Conservation (phyloP, 805 yeast species). For the Zygosaccharomyces bisporus region DNA sequence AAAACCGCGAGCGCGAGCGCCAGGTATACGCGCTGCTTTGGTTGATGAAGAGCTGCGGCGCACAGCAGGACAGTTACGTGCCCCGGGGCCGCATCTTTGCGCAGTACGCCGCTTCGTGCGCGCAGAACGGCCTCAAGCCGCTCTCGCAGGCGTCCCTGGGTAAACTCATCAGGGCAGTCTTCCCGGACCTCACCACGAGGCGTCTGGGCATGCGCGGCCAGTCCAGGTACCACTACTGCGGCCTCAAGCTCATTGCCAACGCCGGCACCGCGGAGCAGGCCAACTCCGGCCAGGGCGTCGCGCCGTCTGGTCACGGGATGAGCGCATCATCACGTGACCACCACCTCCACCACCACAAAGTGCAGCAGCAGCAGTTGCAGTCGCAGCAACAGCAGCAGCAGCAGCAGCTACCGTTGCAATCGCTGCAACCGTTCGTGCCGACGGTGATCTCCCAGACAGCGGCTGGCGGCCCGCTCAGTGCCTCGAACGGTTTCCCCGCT, state of each 20-base stretch:
- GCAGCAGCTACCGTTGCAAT: background rate
- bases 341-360: no score
- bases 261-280: background rate
- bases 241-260: slow-evolving; percentile 43
- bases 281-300: background rate
- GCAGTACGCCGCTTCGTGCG: slow-evolving; percentile 56
- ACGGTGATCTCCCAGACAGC: background rate
- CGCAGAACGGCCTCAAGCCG: slow-evolving; percentile 51
- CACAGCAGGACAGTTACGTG: slow-evolving; percentile 48
- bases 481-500: background rate
- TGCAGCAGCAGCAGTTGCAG: background rate
- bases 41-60: slow-evolving; percentile 62
- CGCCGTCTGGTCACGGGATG: background rate
- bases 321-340: background rate
- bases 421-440: background rate
- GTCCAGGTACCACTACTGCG: slow-evolving; percentile 83
- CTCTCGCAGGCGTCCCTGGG: slow-evolving; percentile 78
- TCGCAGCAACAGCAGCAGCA: background rate
- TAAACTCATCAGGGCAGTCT: slow-evolving; percentile 59
- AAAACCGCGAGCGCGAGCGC: slow-evolving; percentile 52
- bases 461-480: background rate
- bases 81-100: slow-evolving; percentile 68
- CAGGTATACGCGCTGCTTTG: slow-evolving; percentile 83
- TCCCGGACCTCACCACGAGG: slow-evolving; percentile 66
- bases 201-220: slow-evolving; percentile 80